Percentiles rank a stretch among this genome's conserved stretches.
phyloP scores from a whole-genome alignment of 179 eudicot species.

The Silene vulgaris region DNA sequence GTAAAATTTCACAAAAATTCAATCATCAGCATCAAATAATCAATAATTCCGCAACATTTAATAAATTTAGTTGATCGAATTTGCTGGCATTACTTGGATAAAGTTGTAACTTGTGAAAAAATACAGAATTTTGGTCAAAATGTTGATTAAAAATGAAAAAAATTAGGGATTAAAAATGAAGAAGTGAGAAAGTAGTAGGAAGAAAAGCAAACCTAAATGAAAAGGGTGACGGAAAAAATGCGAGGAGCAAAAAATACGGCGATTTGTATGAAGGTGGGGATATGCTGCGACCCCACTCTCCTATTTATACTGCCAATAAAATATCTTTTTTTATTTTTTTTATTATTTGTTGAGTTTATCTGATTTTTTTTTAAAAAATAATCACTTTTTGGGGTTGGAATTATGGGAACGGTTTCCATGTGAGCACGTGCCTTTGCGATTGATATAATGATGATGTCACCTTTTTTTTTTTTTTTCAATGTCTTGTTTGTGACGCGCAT shows the following conservation, averaged over 20 bases:
- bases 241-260: slow-evolving; percentile 4
- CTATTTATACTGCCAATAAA: not conserved
- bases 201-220: slow-evolving; percentile 3
- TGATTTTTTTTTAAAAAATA: too few relatives aligned
- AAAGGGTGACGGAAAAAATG: not conserved
- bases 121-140: not conserved
- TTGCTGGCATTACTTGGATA: not conserved
- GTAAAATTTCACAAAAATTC: not conserved
- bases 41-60: not conserved
- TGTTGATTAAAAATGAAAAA: not conserved
- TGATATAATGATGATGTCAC: too few relatives aligned
- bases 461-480: too few relatives aligned
- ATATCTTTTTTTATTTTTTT: not conserved
- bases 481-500: too few relatives aligned
- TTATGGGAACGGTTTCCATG: too few relatives aligned
- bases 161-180: not conserved
- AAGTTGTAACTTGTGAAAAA: not conserved
- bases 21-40: not conserved
- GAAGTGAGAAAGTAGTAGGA: not conserved
- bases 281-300: slow-evolving; percentile 13
- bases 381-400: too few relatives aligned
- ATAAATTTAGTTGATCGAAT: not conserved
- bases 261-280: slow-evolving; percentile 9
- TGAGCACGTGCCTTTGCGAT: too few relatives aligned
- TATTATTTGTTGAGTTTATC: too few relatives aligned